Evolutionary conservation across 2,329 filamentous ascomycete genomes (phyloP), one percentile per base, ranked within the genome.

Genomic region (Talaromyces piceae): DNA sequence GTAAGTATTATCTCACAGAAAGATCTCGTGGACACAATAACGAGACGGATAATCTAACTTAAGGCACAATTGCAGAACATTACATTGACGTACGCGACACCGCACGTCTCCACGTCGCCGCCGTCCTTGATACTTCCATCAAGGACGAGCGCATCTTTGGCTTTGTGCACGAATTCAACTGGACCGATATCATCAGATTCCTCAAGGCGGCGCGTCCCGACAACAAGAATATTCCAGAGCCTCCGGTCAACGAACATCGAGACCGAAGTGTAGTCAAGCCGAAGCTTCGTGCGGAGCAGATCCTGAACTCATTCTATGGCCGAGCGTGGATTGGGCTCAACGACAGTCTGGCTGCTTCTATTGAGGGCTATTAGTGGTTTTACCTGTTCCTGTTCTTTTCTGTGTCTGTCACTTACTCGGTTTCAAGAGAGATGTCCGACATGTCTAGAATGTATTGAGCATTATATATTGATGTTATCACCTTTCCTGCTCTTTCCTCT

Each of bases 21-120:
- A n/a, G n/a, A n/a, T n/a, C n/a, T n/a, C n/a, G n/a, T n/a, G n/a
- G n/a, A n/a, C n/a, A n/a, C n/a, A n/a, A n/a, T n/a, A n/a, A n/a
- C n/a, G n/a, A n/a, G n/a, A n/a, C n/a, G n/a, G n/a, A n/a, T n/a
- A n/a, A n/a, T n/a, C n/a, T n/a, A n/a, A n/a, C n/a, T n/a, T n/a
- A n/a, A n/a, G n/a, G n/a, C n/a, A n/a, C n/a, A n/a, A n/a, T 52
- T 41, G 27, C 43, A 37, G 27, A 39, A 25, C 20, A 65, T 58
- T 71, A 63, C 59, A 61, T 76, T 28, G 64, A 76, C 57, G 68
- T 75, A 0, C 62, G 72, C 5, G 77, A 81, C 47, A 58, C 60
- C 4, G 78, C 75, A 0, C 63, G 72, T 0, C 59, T 82, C 0
- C 79, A 82, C 39, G 67, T 82, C 8, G 74, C 74, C 2, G 78